These are phyloP conservation scores for Picea mariana DNA, from an alignment of 83 land plant species.

Conservation along the genomic window DNA sequence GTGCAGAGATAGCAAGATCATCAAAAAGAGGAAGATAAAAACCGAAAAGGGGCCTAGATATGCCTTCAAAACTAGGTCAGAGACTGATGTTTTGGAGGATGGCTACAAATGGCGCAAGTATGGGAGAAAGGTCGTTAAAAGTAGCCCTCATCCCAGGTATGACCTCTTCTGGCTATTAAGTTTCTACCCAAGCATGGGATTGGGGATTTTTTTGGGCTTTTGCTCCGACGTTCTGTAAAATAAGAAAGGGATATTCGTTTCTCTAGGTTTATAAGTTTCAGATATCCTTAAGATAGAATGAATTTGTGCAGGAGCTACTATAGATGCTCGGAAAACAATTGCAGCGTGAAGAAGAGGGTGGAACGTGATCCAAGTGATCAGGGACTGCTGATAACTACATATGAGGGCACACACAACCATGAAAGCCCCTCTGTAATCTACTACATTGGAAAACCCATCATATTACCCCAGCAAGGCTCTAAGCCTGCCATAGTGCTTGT, in stretches of 20 bases:
- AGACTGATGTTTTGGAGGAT: conserved; percentile 23
- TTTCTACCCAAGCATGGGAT: too few relatives aligned
- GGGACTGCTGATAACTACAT: conserved; percentile 33
- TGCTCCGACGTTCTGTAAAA: not conserved
- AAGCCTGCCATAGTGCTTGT: too few relatives aligned
- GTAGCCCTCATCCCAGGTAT: conserved; percentile 35
- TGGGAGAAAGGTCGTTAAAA: conserved; percentile 30
- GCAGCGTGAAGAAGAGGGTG: conserved; percentile 47
- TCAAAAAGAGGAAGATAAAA: conserved; percentile 23
- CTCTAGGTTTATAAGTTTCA: not conserved
- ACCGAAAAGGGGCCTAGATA: conserved; percentile 24
- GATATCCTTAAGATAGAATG: not conserved
- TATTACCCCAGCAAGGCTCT: too few relatives aligned
- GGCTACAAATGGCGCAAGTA: conserved; percentile 38
- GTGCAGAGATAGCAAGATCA: too few relatives aligned
- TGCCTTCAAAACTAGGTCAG: conserved; percentile 23
- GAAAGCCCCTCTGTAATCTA: conserved; percentile 22
- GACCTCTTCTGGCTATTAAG: too few relatives aligned
- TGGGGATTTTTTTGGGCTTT: too few relatives aligned
- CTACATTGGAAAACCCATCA: not conserved
- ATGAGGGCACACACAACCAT: conserved; percentile 39
- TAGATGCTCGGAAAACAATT: conserved; percentile 26
- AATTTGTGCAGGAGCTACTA: conserved; percentile 36
- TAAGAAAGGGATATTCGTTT: not conserved
- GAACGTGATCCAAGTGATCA: conserved; percentile 27